Base-by-base conservation (phyloP, 208 protist genomes). In the Naegleria gruberi region DNA sequence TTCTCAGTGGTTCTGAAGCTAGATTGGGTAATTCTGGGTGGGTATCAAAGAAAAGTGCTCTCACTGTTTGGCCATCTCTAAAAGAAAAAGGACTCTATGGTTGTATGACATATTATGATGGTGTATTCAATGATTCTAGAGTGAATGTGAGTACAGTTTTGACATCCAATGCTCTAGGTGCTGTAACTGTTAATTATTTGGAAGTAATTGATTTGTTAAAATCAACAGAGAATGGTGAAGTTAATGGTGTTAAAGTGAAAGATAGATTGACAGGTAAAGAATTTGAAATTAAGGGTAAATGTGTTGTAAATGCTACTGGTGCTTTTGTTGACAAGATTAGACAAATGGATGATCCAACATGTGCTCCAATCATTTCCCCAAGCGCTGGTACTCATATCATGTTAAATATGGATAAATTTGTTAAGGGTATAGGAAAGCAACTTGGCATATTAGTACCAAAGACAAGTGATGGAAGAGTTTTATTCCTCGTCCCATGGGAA, bases 111-210 rank as follows among this genome's bases (percentile, higher is more conserved):
- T 98, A 98, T 92, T 98, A 97, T 91, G 97, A 99, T 91, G 97
- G 97, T 4, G 96, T 97, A 93, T 96, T 98, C 93, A 97, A 99
- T 94, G 98, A 99, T 90, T 94, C 97, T 4, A 95, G 98, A n/a
- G 94, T 99, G 91, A 98, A 97, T 92, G 92, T 98, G 46, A 90
- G 91, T 0, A 94, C 97, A 23, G 97, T 97, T 8, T 93, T 98
- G 85, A 98, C 98, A 46, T 97, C 98, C 12, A 94, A 95, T 42
- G 93, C 94, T 23, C 94, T 96, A 88, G 96, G 97, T 45, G 97
- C 98, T 7, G 92, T 94, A n/a, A 95, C 96, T n/a, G 92, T 95
- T 34, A 99, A 99, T 93, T 96, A 99, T 93, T 93, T 40, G n/a
- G 34, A 82, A n/a, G 88, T 86, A 30, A 26, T 26, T 40, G 55